Evolutionary conservation across 2,329 filamentous ascomycete genomes (phyloP), one percentile per base, ranked within the genome.

Genomic region (Apiospora rasikravindrae): DNA sequence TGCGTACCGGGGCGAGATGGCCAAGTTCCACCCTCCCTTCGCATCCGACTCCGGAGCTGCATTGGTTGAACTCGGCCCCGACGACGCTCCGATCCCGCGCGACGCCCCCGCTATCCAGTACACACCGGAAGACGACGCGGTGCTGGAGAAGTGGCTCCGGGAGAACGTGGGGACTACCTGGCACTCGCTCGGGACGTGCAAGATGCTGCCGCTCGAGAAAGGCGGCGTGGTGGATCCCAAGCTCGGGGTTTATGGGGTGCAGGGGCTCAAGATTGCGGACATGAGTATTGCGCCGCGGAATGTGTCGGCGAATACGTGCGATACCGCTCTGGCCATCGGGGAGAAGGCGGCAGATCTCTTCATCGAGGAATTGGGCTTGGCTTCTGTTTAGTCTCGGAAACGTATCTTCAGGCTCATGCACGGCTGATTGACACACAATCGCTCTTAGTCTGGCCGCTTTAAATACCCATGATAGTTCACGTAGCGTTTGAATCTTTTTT

Each of bases 1-100:
- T 1, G 82, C 84, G 71, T 91, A 87, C 80, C 76, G 83, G 71
- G 83, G 88, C 76, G 84, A 88, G 75, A 44, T 85, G 2, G 78
- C 81, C 4, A 73, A 10, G 19, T n/a, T n/a, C 45, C 45, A 49
- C 45, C 45, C 45, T 7, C 19, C 19, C 19, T 49, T 49, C 22
- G 19, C 45, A 7, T 19, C 45, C 22, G 22, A 11, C 19, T 49
- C 45, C 22, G 8, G 8, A 0, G 22, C 45, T 1, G 45, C 45
- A 0, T 4, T n/a, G 1, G 22, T 49, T 2, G 22, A n/a, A 7
- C 44, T 47, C 16, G 44, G 14, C 1, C 8, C 69, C 13, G 75
- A 80, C 7, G 45, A n/a, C 19, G 7, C 45, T 7, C 45, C 45
- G 1, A 11, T n/a, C 19, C 19, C 45, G 7, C 44, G 44, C 5